These are phyloP conservation scores for Zymoseptoria ardabiliae DNA, from an alignment of 2,329 filamentous ascomycete species.

Conservation along the genomic window DNA sequence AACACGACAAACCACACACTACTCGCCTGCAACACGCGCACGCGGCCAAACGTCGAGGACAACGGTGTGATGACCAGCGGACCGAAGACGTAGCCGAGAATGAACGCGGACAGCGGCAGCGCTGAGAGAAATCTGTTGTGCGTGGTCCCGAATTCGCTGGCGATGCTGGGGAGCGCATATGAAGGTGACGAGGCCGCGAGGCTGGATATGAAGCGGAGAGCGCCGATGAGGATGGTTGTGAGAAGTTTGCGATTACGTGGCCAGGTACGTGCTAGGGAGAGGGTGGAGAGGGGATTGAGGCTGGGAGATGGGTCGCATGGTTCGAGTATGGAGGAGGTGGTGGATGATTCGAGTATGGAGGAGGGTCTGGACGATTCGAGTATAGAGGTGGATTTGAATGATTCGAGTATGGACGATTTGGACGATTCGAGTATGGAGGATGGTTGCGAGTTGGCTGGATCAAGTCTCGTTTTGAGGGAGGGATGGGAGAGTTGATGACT, in stretches of 20 bases:
- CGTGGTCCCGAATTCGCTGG: conserved; percentile 21
- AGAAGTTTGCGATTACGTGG: not conserved
- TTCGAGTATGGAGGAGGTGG: no score
- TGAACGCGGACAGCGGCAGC: conserved; percentile 46
- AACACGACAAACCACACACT: conserved; percentile 26
- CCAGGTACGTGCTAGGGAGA: not conserved
- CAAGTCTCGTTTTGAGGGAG: not conserved
- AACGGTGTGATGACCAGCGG: conserved; percentile 38
- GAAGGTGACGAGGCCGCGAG: conserved; percentile 29
- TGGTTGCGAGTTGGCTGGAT: not conserved
- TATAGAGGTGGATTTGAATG: no score
- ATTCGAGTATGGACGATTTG: no score
- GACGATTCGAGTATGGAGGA: not conserved
- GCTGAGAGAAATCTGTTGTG: conserved; percentile 12
- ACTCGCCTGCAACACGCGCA: conserved; percentile 22
- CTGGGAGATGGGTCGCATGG: no score
- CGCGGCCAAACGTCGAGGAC: conserved; percentile 27
- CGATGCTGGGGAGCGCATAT: conserved; percentile 21
- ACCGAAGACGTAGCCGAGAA: conserved; percentile 46
- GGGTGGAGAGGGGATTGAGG: not conserved
- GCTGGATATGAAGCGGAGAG: conserved; percentile 48
- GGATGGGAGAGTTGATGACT: not conserved
- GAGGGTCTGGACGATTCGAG: no score
- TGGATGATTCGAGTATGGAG: no score
- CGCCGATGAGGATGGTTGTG: conserved; percentile 14